Conservation (phyloP, 1,139 yeast genomes). For the Yamadazyma membranifaciens region DNA sequence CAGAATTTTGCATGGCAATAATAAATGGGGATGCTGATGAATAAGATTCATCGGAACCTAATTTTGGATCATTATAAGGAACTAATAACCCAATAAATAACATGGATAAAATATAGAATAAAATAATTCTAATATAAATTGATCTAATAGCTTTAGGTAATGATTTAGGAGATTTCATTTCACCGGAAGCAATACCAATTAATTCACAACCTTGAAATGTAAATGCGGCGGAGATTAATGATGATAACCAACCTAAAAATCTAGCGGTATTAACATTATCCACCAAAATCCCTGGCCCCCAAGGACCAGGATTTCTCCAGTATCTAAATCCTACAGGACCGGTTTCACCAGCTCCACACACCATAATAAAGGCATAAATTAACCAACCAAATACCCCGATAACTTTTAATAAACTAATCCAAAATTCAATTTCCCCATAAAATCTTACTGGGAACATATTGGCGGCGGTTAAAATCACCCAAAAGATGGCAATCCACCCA, state of each 20-base stretch:
- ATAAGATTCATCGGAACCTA: slow-evolving; percentile 23
- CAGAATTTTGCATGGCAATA: slow-evolving; percentile 62
- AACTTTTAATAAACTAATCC: slow-evolving; percentile 63
- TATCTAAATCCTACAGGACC: slow-evolving; percentile 83
- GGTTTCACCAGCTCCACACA: slow-evolving; percentile 66
- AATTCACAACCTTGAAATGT: slow-evolving; percentile 81
- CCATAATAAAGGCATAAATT: slow-evolving; percentile 64
- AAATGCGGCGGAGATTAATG: slow-evolving; percentile 69
- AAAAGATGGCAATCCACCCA: slow-evolving; percentile 75
- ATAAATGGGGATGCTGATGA: slow-evolving; percentile 53
- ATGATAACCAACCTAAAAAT: slow-evolving; percentile 65
- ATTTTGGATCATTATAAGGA: slow-evolving; percentile 66
- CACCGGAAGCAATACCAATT: slow-evolving; percentile 89
- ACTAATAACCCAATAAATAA: slow-evolving; percentile 81
- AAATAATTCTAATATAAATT: slow-evolving; percentile 74
- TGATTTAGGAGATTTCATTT: slow-evolving; percentile 76
- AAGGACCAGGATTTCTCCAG: slow-evolving; percentile 93
- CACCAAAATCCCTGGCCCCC: slow-evolving; percentile 60
- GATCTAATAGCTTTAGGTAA: slow-evolving; percentile 85
- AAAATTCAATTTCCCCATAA: slow-evolving; percentile 47
- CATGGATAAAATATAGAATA: slow-evolving; percentile 77
- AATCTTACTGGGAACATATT: slow-evolving; percentile 45
- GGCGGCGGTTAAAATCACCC: slow-evolving; percentile 31
- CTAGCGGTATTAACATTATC: slow-evolving; percentile 50
- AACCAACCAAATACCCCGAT: slow-evolving; percentile 72